Conservation (phyloP, 164 flowering plant species). For the Magnolia sinica region DNA sequence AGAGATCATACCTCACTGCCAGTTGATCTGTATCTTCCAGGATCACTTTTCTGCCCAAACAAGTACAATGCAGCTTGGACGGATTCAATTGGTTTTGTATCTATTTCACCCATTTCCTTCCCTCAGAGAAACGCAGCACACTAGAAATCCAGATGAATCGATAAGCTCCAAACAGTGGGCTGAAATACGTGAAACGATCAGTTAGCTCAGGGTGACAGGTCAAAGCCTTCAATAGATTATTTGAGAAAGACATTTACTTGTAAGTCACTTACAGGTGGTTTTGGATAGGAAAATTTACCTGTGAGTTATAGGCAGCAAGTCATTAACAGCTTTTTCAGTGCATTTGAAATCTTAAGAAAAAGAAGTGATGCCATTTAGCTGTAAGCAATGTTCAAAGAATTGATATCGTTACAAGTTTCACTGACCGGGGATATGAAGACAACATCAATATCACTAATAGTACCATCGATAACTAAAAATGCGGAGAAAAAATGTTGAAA, state of each 20-base stretch:
- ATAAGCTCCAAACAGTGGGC: background rate
- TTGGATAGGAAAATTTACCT: no score
- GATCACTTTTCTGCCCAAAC: conserved; percentile 45
- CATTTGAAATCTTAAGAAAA: no score
- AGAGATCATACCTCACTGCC: conserved; percentile 28
- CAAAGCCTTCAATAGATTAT: background rate
- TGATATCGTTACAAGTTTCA: no score
- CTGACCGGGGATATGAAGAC: no score
- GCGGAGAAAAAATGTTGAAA: no score
- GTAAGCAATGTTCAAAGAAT: no score
- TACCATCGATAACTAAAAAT: no score
- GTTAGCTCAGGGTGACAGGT: background rate
- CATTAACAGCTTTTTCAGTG: no score
- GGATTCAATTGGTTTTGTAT: conserved; percentile 58
- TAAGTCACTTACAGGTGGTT: no score
- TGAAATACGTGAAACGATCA: background rate
- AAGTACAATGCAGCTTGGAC: conserved; percentile 48
- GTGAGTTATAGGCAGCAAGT: no score
- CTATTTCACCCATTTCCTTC: conserved; percentile 53
- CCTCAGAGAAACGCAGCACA: background rate
- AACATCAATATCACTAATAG: no score
- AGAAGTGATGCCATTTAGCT: no score
- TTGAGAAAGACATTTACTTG: background rate
- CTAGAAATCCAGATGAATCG: background rate
- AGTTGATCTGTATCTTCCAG: conserved; percentile 22